Evolutionary conservation across 2,329 filamentous ascomycete species (phyloP), one percentile per base, ranked within the genome.

Genomic region (Rasamsonia emersonii): DNA sequence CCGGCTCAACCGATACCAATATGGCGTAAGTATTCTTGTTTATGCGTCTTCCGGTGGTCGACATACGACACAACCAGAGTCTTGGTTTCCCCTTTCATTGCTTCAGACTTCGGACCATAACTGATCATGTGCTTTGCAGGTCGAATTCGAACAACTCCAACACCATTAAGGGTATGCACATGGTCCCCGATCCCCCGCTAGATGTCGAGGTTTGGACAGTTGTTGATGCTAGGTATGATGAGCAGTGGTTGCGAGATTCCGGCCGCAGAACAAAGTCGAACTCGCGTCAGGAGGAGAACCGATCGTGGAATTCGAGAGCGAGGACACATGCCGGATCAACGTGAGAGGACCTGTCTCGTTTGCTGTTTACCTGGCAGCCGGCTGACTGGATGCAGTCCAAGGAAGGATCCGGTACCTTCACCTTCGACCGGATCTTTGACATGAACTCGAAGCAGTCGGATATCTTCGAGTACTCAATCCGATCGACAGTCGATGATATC

Each of bases 381-480:
- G 16, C 30, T 41, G 26, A 37, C 24, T 39, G 56, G 35, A 18
- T 54, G 35, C 56, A 93, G 81, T 93, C 86, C 45, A 78, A 71
- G 57, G 88, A 95, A 59, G 82, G 80, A 41, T 68, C 80, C 45
- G 86, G 86, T 38, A 71, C 78, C 58, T 98, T 96, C 61, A 98
- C 91, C 42, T 98, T 96, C 62, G 91, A 98, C 61, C 83, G 89
- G 42, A 86, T 98, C 45, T 98, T 98, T 67, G 86, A 85, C 58
- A 96, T 94, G 84, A 70, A 73, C 61, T 91, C 85, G 53, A 77
- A 77, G 52, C 91, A 98, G 64, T 71, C 76, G 53, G 88, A 96
- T 63, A 86, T 98, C 52, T 98, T 98, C 67, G 85, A 96, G 63
- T 98, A 91, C 67, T 96, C 91, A 24, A 96, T 98, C 61, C 80